Evolutionary conservation across 768 basidiomycete genomes (phyloP).

Genomic region (Mycena chlorophos): DNA sequence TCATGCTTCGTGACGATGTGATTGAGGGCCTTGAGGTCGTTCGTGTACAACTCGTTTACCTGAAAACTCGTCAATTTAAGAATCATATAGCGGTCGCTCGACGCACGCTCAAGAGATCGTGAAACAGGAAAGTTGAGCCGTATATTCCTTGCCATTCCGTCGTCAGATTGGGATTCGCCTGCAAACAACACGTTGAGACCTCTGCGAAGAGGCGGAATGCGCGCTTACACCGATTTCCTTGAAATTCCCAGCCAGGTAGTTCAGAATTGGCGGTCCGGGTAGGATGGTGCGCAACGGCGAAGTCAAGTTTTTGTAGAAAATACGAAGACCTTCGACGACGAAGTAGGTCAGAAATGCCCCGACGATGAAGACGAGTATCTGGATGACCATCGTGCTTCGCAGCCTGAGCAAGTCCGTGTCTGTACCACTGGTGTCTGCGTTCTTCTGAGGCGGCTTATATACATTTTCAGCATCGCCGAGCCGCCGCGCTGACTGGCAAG

Average conservation of each 20-base stretch:
- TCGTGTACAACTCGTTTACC: background rate
- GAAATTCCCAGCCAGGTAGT: background rate
- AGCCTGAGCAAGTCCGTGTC: no score
- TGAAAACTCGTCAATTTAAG: background rate
- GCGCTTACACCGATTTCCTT: background rate
- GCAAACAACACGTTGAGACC: background rate
- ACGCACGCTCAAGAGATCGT: background rate
- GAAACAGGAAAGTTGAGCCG: background rate
- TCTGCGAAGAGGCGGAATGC: no score
- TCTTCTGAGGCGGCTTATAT: no score
- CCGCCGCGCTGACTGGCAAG: no score
- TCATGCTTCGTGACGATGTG: background rate
- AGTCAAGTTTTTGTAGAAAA: background rate
- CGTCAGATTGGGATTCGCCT: background rate
- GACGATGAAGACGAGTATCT: background rate
- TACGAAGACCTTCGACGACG: background rate
- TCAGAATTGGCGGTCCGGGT: background rate
- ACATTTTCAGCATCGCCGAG: no score
- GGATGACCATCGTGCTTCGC: background rate
- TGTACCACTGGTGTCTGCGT: no score
- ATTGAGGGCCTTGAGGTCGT: background rate
- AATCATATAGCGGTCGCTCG: background rate
- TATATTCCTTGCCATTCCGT: background rate
- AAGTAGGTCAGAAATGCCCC: background rate
- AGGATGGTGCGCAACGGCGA: background rate